Base-by-base conservation (phyloP, 202 grass and related monocot genomes). In the Zizania palustris region DNA sequence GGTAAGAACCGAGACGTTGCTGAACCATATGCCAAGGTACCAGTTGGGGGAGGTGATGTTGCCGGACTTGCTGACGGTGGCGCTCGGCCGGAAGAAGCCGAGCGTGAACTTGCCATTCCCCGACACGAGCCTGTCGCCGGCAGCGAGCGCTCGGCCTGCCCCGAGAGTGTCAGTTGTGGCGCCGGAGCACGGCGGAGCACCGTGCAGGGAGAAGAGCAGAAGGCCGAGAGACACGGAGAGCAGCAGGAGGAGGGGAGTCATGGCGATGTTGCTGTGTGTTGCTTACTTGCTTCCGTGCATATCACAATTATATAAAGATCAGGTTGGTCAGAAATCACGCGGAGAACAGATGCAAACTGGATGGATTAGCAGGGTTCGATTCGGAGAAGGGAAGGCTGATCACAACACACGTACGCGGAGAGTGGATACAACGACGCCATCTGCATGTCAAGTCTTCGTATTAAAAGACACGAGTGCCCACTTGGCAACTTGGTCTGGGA, bases 21-120 rank as follows among this genome's bases (percentile, higher is more conserved):
- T 65, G 60, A 79, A 90, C 87, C 87, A 85, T 35, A 85, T 83
- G 50, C 82, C 87, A 43, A 85, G 15, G 35, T 85, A 89, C 67
- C 70, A 85, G 21, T 71, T 59, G 13, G 66, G 44, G 28, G 66
- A 49, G 66, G 66, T 34, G 66, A 49, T 69, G 44, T 34, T 60
- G 19, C 20, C 8, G 21, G 56, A 69, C 44, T 49, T 49, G 15
- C 44, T 49, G 66, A 67, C n/a, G 19, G n/a, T 18, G 19, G 11
- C 4, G 59, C 45, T 46, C 74, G 57, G 53, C 58, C 67, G 38
- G 76, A 84, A 88, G 81, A 88, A 88, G 45, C 86, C 81, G 34
- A 84, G 73, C 13, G 37, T 45, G 55, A 88, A 88, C 40, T 74
- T 84, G 22, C 75, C 81, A 7, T 58, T 66, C 28, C 55, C 10